A percentile compares a stretch with the other conserved stretches of the same genome.
Evolutionary conservation across 192 early-diverging fungal genomes (phyloP).

Genomic region (Entomortierella chlamydospora): DNA sequence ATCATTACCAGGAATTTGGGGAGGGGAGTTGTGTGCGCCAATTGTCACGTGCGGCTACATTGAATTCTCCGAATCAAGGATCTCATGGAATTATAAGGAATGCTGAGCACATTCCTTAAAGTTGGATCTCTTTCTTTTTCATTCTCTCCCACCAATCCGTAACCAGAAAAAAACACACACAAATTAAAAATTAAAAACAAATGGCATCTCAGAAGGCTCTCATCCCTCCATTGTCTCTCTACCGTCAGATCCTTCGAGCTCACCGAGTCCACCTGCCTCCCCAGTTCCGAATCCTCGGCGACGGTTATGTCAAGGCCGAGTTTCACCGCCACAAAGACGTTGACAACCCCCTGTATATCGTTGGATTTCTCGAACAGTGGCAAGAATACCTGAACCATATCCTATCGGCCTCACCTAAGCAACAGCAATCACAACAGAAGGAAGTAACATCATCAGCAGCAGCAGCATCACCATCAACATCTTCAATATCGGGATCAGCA

Average conservation of each 20-base stretch:
- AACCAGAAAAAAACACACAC: not conserved
- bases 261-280: constrained; percentile 60
- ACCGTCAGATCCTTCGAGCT: constrained; percentile 63
- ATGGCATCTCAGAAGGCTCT: constrained; percentile 52
- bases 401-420: constrained; percentile 18
- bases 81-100: no score
- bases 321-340: constrained; percentile 66
- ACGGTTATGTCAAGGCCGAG: constrained; percentile 71
- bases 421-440: constrained; percentile 7
- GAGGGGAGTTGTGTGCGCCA: no score
- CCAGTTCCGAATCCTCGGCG: constrained; percentile 64
- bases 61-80: no score
- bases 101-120: no score
- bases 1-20: no score
- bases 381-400: constrained; percentile 58
- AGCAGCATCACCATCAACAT: not conserved
- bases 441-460: constrained; percentile 1
- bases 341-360: constrained; percentile 67
- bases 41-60: no score
- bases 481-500: constrained; percentile 26
- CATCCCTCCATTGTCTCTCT: constrained; percentile 63
- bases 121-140: no score
- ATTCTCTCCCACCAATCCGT: no score
- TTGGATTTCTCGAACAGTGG: constrained; percentile 70
- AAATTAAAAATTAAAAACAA: not conserved